Percentiles rank a stretch among this genome's conserved stretches.
These are phyloP conservation scores for Gossypium turneri DNA, from an alignment of 345 rosid genomes.

Conservation along the genomic window DNA sequence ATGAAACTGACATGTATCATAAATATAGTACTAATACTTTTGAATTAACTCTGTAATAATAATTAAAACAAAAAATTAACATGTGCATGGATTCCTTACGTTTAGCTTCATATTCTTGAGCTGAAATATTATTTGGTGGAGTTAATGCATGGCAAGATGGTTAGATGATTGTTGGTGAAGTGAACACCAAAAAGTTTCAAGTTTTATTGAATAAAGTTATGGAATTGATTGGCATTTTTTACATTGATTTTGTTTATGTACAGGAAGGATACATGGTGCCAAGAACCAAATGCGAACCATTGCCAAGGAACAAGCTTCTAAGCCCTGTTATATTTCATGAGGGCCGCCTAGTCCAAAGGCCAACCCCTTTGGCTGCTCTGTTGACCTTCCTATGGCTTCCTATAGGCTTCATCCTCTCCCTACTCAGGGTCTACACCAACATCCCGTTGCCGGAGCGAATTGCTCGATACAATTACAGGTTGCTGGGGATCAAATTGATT, in stretches of 20 bases:
- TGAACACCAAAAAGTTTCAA: too few species aligned
- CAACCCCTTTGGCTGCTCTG: constrained; percentile 59
- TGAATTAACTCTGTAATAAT: not conserved
- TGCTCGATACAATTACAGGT: constrained; percentile 52
- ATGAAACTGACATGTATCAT: not conserved
- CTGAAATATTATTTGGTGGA: too few species aligned
- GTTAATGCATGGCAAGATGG: too few species aligned
- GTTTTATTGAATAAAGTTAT: too few species aligned
- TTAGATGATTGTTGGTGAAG: too few species aligned
- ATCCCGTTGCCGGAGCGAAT: constrained; percentile 63
- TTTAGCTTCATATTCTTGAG: too few species aligned
- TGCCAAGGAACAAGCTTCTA: constrained; percentile 65
- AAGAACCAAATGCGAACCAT: constrained; percentile 55
- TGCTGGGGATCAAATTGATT: constrained; percentile 49
- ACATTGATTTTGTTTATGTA: not conserved
- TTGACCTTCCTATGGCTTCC: constrained; percentile 70
- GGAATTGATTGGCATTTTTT: not conserved
- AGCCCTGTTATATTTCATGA: constrained; percentile 73
- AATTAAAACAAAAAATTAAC: not conserved
- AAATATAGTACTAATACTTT: not conserved
- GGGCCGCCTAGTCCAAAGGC: constrained; percentile 65
- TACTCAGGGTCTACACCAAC: constrained; percentile 55
- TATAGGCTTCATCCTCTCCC: constrained; percentile 48
- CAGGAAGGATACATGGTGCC: constrained; percentile 78
- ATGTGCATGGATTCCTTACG: not conserved